Percentiles rank a stretch among this genome's conserved stretches.
These are phyloP conservation scores for Aspergillus terreus DNA, from an alignment of 2,329 filamentous ascomycete genomes.

Conservation along the genomic window DNA sequence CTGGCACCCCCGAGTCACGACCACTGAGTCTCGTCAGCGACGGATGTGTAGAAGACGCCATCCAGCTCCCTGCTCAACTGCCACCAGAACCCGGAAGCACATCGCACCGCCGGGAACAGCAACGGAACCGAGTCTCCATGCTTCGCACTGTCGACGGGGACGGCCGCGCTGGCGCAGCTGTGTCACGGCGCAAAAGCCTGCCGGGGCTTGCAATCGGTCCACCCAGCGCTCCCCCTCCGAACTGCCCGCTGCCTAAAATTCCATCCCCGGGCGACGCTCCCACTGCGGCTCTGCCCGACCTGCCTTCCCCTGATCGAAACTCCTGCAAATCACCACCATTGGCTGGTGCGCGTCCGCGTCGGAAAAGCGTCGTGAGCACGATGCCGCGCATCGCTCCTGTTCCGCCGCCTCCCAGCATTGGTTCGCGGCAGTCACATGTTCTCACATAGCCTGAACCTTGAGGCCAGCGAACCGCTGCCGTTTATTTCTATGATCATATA, in stretches of 20 bases:
- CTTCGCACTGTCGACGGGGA: slow-evolving; percentile 1
- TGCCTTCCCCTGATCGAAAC: slow-evolving; percentile 1
- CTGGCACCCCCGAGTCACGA: slow-evolving; percentile 15
- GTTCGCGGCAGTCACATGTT: not conserved
- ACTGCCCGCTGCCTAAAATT: slow-evolving; percentile 31
- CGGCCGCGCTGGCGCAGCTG: slow-evolving; percentile 9
- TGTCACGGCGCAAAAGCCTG: slow-evolving; percentile 32
- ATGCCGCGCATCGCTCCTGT: not conserved
- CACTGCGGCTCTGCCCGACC: not conserved
- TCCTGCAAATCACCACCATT: slow-evolving; percentile 9
- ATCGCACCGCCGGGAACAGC: slow-evolving; percentile 3
- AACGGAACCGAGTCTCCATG: slow-evolving; percentile 14
- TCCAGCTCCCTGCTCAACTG: slow-evolving; percentile 6
- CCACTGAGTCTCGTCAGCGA: slow-evolving; percentile 18
- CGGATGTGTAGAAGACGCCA: slow-evolving; percentile 4
- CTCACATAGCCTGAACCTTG: not conserved
- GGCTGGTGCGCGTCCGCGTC: slow-evolving; percentile 5
- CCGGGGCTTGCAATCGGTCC: slow-evolving; percentile 28
- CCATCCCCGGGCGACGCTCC: slow-evolving; percentile 19
- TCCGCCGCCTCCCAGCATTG: not conserved
- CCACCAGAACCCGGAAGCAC: not conserved
- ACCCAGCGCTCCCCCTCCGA: slow-evolving; percentile 29
- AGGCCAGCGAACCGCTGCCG: not conserved
- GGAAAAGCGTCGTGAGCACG: slow-evolving; percentile 5
- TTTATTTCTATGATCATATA: too few species aligned